These are phyloP conservation scores for Artemisia argyi DNA, from an alignment of 129 eudicot species.

Conservation along the genomic window DNA sequence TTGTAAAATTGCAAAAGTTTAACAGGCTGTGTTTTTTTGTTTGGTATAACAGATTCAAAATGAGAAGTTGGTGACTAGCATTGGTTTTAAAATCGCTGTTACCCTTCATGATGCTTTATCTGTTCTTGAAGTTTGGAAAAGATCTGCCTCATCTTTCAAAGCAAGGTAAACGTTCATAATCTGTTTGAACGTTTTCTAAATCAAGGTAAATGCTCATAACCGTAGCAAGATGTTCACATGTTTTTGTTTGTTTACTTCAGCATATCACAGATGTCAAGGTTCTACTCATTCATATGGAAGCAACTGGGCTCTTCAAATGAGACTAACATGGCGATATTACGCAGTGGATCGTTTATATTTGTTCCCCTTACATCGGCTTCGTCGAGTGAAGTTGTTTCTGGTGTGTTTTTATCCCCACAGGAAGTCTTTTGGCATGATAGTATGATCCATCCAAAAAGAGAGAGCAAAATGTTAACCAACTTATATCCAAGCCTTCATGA, in stretches of 20 bases:
- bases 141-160: constrained; percentile 46
- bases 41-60: constrained; percentile 56
- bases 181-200: not conserved
- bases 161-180: constrained; percentile 53
- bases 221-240: too few species aligned
- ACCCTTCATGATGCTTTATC: constrained; percentile 60
- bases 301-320: constrained; percentile 50
- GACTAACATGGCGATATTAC: constrained; percentile 43
- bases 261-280: constrained; percentile 74
- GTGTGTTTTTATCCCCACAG: constrained; percentile 56
- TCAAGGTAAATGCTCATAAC: too few species aligned
- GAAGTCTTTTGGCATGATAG: constrained; percentile 83
- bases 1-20: too few species aligned
- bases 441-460: constrained; percentile 27
- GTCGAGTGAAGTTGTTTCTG: constrained; percentile 56
- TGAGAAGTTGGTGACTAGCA: constrained; percentile 51
- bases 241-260: constrained; percentile 37
- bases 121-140: constrained; percentile 64
- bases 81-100: constrained; percentile 71
- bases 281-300: constrained; percentile 61
- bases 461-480: constrained; percentile 52
- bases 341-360: constrained; percentile 60
- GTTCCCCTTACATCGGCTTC: constrained; percentile 45
- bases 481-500: constrained; percentile 67
- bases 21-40: not conserved